A percentile compares a stretch with the other conserved stretches of the same genome.
These are phyloP conservation scores for Paramecium biaurelia DNA, from an alignment of 73 alveolate genomes.

Conservation along the genomic window DNA sequence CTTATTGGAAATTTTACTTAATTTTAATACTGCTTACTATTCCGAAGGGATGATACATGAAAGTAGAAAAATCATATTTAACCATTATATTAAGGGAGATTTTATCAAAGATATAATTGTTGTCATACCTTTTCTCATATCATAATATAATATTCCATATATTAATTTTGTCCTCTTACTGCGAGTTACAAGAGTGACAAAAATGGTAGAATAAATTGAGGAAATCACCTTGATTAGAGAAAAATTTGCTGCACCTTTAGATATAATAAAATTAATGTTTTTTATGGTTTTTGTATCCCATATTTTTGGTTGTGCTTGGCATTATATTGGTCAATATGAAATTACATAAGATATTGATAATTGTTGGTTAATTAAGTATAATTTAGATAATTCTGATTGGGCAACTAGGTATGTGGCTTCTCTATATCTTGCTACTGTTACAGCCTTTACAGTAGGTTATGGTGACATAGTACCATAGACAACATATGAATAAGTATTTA, in stretches of 20 bases:
- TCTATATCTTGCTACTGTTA: conserved; percentile 36
- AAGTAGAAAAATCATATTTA: neutral
- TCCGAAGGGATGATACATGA: neutral
- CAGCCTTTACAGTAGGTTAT: conserved; percentile 58
- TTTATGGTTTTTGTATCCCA: neutral
- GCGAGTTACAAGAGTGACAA: neutral
- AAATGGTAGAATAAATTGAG: neutral
- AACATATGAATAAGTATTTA: conserved; percentile 3
- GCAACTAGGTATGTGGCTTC: conserved; percentile 33
- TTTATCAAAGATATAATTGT: neutral
- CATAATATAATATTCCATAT: neutral
- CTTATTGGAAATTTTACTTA: neutral
- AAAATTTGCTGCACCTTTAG: conserved; percentile 28
- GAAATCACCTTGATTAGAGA: conserved; percentile 3
- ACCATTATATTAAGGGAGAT: neutral
- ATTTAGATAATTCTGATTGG: neutral
- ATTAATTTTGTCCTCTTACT: neutral
- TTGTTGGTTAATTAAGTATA: conserved; percentile 17
- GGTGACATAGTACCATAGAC: conserved; percentile 54
- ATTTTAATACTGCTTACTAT: neutral
- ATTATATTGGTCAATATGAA: neutral
- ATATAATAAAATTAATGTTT: neutral
- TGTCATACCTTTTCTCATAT: neutral
- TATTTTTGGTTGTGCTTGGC: conserved; percentile 37
- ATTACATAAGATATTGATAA: neutral